These are phyloP conservation scores for Xerophyta viscosa DNA, from an alignment of 106 monocot genomes.

Conservation along the genomic window DNA sequence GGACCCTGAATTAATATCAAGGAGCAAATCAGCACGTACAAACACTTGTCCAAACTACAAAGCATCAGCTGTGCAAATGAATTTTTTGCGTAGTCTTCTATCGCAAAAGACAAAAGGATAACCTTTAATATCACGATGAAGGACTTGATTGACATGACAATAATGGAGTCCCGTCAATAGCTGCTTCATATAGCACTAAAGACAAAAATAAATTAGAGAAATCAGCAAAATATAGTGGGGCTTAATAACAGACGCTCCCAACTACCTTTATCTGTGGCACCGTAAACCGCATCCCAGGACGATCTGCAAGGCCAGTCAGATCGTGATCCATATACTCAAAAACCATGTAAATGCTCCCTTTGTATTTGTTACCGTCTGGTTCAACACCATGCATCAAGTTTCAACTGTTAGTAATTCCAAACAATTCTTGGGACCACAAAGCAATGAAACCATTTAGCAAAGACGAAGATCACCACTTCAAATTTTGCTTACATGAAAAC, in stretches of 20 bases:
- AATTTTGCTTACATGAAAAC: no score
- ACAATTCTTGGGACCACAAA: no score
- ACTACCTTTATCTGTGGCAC: slow-evolving; percentile 93
- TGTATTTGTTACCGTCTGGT: slow-evolving; percentile 88
- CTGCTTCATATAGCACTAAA: slow-evolving; percentile 96
- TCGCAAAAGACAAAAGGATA: neutral
- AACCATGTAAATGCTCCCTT: slow-evolving; percentile 96
- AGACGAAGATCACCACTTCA: no score
- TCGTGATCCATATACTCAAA: slow-evolving; percentile 99
- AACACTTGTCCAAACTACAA: neutral
- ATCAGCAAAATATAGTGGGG: no score
- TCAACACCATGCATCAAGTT: no score
- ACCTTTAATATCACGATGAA: slow-evolving; percentile 99
- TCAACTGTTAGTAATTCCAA: no score
- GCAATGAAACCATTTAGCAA: no score
- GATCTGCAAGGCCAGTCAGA: slow-evolving; percentile 82
- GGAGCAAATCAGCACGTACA: neutral
- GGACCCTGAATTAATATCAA: slow-evolving; percentile 43
- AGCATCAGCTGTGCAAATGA: neutral
- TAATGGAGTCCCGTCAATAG: slow-evolving; percentile 92
- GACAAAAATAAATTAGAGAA: neutral
- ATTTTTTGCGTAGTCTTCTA: no score
- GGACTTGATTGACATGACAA: slow-evolving; percentile 98
- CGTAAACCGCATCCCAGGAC: slow-evolving; percentile 87
- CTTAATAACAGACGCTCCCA: neutral